Conservation (phyloP, 306 rosid genomes). For the Myrica gale region DNA sequence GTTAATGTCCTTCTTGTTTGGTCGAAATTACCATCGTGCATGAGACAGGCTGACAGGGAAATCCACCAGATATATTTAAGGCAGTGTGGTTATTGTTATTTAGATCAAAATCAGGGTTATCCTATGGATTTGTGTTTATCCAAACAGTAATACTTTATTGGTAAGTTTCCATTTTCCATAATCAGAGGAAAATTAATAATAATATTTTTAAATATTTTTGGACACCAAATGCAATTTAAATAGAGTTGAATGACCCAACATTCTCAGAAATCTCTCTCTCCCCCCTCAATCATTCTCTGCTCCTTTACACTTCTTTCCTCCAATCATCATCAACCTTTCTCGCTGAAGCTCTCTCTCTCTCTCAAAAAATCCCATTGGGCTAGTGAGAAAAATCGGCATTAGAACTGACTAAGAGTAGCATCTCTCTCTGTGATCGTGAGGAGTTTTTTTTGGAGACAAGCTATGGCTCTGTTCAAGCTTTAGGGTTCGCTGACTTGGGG, state of each 20-base stretch:
- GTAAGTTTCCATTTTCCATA: neutral
- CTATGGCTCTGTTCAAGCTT: conserved; percentile 2
- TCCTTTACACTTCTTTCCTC: conserved; percentile 41
- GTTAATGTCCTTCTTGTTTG: neutral
- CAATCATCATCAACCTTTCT: conserved; percentile 54
- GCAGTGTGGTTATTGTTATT: neutral
- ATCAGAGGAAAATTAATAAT: neutral
- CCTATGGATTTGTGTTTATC: neutral
- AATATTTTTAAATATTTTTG: conserved; percentile 6
- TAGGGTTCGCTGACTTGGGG: conserved; percentile 48
- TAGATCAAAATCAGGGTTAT: neutral
- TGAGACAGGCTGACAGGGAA: neutral
- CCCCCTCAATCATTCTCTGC: conserved; percentile 64
- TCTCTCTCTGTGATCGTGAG: conserved; percentile 6
- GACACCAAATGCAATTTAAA: conserved; percentile 58
- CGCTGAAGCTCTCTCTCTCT: conserved; percentile 29
- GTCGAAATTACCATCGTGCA: neutral
- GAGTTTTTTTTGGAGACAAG: conserved; percentile 13
- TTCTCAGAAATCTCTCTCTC: neutral
- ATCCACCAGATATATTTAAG: neutral
- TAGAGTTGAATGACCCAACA: conserved; percentile 48
- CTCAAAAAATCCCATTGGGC: conserved; percentile 32
- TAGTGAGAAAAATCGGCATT: conserved; percentile 26
- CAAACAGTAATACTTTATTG: neutral
- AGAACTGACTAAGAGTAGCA: conserved; percentile 11